Conservation (phyloP, 1,284 basidiomycete species). For the Ceratobasidium sp. region DNA sequence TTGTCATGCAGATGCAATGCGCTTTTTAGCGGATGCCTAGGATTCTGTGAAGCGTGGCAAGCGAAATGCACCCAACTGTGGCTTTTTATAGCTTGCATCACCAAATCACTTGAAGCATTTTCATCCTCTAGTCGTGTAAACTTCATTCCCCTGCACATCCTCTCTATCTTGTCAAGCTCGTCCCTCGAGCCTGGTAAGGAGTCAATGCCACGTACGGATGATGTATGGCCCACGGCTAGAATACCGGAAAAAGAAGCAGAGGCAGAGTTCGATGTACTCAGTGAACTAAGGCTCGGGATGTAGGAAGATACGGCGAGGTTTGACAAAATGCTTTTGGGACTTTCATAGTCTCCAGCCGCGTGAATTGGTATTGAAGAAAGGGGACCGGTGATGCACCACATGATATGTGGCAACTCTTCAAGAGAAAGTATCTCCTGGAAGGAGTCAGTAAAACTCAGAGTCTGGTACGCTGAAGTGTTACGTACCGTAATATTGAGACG, state of each 20-base stretch:
- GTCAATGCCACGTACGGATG: not conserved
- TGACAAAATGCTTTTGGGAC: not conserved
- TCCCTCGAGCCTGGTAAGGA: not conserved
- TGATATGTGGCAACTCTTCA: not conserved
- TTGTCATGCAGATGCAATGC: not conserved
- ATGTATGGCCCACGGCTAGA: not conserved
- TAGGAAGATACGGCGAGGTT: not conserved
- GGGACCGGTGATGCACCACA: constrained; percentile 8
- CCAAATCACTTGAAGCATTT: not conserved
- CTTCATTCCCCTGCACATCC: not conserved
- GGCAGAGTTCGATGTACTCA: not conserved
- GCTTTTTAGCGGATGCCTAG: not conserved
- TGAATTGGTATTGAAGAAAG: constrained; percentile 13
- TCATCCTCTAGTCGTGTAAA: not conserved
- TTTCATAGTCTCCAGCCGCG: not conserved
- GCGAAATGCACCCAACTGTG: not conserved
- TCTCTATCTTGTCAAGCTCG: not conserved
- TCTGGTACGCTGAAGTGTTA: not conserved
- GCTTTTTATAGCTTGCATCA: not conserved
- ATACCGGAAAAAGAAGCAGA: not conserved
- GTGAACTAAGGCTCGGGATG: not conserved
- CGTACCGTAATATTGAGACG: not conserved
- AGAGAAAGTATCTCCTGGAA: not conserved
- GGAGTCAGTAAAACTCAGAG: not conserved
- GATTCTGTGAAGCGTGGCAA: not conserved